Conservation (phyloP, 352 stramenopile species). For the Phytophthora sojae region DNA sequence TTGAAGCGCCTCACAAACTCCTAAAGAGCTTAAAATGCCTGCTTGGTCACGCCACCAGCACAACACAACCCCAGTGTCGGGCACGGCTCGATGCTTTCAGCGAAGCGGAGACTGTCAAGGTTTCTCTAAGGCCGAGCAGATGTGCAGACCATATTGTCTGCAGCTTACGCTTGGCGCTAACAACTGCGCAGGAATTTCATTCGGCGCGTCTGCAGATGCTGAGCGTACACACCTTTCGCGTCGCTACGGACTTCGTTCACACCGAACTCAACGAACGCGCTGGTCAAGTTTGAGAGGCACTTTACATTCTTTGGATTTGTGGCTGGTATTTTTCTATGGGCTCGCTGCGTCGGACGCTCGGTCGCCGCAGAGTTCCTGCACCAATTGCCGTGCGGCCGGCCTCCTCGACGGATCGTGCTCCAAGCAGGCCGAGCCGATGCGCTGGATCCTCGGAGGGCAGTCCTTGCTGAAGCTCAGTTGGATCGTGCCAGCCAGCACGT, state of each 20-base stretch:
- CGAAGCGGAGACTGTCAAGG: neutral
- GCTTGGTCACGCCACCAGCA: neutral
- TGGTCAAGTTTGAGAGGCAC: neutral
- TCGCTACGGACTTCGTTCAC: neutral
- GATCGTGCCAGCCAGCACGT: conserved; percentile 47
- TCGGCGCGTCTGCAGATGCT: neutral
- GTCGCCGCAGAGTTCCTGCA: conserved; percentile 27
- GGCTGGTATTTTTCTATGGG: neutral
- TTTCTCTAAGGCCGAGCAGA: neutral
- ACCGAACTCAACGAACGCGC: neutral
- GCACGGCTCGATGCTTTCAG: neutral
- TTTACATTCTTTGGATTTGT: neutral
- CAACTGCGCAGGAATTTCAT: neutral
- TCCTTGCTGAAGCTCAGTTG: conserved; percentile 44
- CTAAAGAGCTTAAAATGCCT: neutral
- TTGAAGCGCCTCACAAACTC: too few species aligned
- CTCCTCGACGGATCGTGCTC: conserved; percentile 34
- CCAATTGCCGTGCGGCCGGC: conserved; percentile 38
- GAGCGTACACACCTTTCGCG: neutral
- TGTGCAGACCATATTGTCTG: neutral
- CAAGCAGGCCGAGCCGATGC: conserved; percentile 37
- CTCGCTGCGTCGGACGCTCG: neutral
- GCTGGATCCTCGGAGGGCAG: conserved; percentile 48
- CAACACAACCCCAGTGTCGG: neutral
- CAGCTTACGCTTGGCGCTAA: neutral